Evolutionary conservation across 768 basidiomycete species (phyloP).

Genomic region (Termitomyces sp.): DNA sequence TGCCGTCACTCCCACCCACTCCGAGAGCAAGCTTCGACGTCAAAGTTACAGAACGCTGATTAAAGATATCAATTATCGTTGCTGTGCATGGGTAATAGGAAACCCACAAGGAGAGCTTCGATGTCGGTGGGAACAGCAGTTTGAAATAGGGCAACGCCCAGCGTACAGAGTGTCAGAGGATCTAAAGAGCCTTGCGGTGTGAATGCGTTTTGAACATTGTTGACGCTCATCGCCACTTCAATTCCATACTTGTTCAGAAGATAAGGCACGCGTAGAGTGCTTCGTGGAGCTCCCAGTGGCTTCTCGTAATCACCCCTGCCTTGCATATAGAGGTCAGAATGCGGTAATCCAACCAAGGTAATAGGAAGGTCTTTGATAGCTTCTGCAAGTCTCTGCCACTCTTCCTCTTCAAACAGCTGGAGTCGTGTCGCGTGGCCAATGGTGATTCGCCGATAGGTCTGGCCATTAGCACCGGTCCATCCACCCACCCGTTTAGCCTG

Average conservation of each 20-base stretch:
- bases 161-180: constrained; percentile 54
- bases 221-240: constrained; percentile 53
- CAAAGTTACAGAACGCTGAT: constrained; percentile 47
- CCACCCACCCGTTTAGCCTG: constrained; percentile 25
- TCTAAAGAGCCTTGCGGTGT: constrained; percentile 65
- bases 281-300: constrained; percentile 42
- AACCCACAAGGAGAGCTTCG: constrained; percentile 40
- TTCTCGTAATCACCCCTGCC: constrained; percentile 35
- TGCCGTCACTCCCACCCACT: constrained; percentile 14
- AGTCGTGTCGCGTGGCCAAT: constrained; percentile 62
- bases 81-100: background rate
- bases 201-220: constrained; percentile 66
- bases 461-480: constrained; percentile 15
- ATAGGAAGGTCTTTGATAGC: constrained; percentile 44
- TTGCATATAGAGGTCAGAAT: constrained; percentile 70
- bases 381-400: constrained; percentile 42
- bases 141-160: constrained; percentile 59
- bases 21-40: constrained; percentile 52
- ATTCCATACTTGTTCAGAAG: constrained; percentile 41
- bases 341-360: constrained; percentile 53
- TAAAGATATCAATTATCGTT: constrained; percentile 7
- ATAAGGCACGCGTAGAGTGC: constrained; percentile 51
- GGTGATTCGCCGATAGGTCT: constrained; percentile 38
- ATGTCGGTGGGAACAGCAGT: constrained; percentile 45
- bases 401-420: constrained; percentile 39